These are phyloP conservation scores for Aspergillus spinulosporus DNA, from an alignment of 2,329 filamentous ascomycete genomes.

Conservation along the genomic window DNA sequence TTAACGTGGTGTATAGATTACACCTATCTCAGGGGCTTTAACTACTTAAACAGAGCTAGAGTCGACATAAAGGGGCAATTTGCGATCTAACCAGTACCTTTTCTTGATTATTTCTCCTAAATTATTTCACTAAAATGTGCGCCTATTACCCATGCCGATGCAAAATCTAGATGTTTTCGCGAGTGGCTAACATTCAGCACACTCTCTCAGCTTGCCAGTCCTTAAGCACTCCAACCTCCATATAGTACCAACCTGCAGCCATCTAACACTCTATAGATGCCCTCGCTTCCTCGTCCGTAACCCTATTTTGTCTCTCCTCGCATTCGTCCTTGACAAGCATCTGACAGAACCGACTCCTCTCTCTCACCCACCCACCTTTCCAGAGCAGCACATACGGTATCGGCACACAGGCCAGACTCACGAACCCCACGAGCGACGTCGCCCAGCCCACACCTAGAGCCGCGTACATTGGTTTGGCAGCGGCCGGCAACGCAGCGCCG, in stretches of 20 bases:
- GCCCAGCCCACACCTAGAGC: conserved; percentile 44
- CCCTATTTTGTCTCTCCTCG: conserved; percentile 3
- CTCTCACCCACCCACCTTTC: conserved; percentile 29
- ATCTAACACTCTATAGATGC: neutral
- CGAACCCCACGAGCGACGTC: conserved; percentile 43
- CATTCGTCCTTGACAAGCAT: conserved; percentile 27
- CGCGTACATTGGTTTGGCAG: conserved; percentile 40
- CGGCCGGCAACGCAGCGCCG: conserved; percentile 59
- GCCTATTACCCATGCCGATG: too few relatives aligned
- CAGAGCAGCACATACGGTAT: conserved; percentile 45
- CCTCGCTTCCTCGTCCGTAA: neutral
- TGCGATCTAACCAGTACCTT: too few relatives aligned
- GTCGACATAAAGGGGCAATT: too few relatives aligned
- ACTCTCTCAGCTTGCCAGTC: too few relatives aligned
- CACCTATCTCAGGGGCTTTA: too few relatives aligned
- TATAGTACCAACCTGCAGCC: neutral
- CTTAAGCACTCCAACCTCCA: too few relatives aligned
- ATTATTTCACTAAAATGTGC: too few relatives aligned
- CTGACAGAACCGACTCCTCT: conserved; percentile 35
- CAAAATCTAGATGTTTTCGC: too few relatives aligned
- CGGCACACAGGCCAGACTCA: conserved; percentile 39
- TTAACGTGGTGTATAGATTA: too few relatives aligned
- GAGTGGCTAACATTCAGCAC: too few relatives aligned
- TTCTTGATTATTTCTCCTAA: too few relatives aligned
- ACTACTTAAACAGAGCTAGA: too few relatives aligned